Conservation (phyloP, 73 alveolate species). For the Blepharisma japonicum region DNA sequence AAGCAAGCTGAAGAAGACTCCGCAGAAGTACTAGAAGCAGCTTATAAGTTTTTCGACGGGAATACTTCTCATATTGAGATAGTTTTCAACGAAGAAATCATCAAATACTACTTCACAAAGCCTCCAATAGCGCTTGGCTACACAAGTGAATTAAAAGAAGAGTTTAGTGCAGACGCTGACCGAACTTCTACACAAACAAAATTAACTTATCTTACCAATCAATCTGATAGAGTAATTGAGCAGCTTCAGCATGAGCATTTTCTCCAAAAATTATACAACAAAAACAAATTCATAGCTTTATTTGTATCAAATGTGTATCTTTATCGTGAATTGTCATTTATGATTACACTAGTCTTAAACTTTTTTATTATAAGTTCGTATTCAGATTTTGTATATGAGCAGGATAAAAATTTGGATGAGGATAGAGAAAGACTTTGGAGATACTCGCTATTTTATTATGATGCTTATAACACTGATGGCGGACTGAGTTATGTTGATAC, state of each 20-base stretch:
- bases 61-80: constrained; percentile 21
- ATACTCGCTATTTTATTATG: neutral
- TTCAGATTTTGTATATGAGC: constrained; percentile 17
- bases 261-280: neutral
- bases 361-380: neutral
- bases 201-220: constrained; percentile 38
- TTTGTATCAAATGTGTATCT: constrained; percentile 18
- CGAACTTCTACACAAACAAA: constrained; percentile 53
- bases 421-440: neutral
- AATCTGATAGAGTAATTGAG: constrained; percentile 38
- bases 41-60: neutral
- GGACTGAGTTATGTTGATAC: constrained; percentile 24
- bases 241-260: constrained; percentile 47
- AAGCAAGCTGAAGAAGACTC: neutral
- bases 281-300: neutral
- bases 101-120: neutral
- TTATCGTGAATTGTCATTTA: constrained; percentile 15
- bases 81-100: constrained; percentile 14
- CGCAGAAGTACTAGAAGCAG: neutral
- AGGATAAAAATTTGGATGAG: neutral
- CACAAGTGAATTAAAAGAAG: constrained; percentile 25
- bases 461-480: neutral
- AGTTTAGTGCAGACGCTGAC: constrained; percentile 43
- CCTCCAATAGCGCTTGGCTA: neutral
- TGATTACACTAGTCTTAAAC: constrained; percentile 3